Conservation (phyloP, 371 early-diverging fungal genomes). For the Lichtheimia hyalospora region DNA sequence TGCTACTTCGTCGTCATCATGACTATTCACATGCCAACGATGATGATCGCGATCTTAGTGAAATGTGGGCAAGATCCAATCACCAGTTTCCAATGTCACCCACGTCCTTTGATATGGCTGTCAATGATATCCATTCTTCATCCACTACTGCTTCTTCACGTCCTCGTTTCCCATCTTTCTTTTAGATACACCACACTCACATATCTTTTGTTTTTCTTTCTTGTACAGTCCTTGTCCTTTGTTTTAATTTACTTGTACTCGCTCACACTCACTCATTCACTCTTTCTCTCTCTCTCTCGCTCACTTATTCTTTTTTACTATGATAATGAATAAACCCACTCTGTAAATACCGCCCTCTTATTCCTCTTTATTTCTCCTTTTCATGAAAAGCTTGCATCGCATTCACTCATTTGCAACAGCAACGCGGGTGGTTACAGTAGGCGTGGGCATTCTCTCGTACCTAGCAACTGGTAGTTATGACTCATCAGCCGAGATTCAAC, state of each 20-base stretch:
- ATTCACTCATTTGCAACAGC: constrained; percentile 31
- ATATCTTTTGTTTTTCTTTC: not conserved
- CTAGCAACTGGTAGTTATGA: constrained; percentile 37
- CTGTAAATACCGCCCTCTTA: not conserved
- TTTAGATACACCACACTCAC: not conserved
- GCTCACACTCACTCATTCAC: too few relatives aligned
- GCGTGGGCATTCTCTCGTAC: constrained; percentile 21
- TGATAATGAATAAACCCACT: not conserved
- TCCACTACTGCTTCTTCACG: not conserved
- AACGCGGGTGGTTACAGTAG: constrained; percentile 24
- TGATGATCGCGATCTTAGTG: constrained; percentile 1
- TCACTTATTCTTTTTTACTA: not conserved
- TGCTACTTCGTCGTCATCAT: constrained; percentile 5
- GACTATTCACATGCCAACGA: too few relatives aligned
- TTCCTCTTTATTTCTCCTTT: not conserved
- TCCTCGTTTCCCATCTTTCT: not conserved
- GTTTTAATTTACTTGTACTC: not conserved
- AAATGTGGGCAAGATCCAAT: not conserved
- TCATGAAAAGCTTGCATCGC: constrained; percentile 4
- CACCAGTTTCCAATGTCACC: constrained; percentile 5
- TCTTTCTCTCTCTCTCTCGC: not conserved
- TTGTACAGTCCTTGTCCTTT: not conserved
- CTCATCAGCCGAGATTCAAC: constrained; percentile 39
- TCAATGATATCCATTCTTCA: not conserved
- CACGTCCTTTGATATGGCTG: constrained; percentile 6